Evolutionary conservation across 805 yeast species (phyloP).

Genomic region (Komagataella phaffii): DNA sequence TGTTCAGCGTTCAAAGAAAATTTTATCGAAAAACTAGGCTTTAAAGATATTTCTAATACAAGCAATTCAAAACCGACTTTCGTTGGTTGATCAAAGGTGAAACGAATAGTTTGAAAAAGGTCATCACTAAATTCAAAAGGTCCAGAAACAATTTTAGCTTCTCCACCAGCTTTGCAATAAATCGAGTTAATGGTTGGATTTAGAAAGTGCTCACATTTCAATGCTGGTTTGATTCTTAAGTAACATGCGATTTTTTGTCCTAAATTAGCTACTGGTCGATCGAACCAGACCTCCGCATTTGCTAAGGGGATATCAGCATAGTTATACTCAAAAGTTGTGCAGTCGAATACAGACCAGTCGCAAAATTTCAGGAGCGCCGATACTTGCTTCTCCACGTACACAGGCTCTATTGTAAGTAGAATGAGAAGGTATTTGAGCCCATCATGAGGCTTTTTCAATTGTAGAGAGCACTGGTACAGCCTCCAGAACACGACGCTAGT

Average conservation of each 20-base stretch:
- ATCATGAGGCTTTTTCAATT: conserved; percentile 17
- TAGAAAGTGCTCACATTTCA: background rate
- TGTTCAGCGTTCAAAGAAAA: background rate
- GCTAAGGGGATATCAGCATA: background rate
- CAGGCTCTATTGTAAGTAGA: conserved; percentile 13
- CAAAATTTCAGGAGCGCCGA: background rate
- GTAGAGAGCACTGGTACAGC: conserved; percentile 23
- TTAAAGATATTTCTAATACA: background rate
- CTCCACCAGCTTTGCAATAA: background rate
- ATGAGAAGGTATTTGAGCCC: conserved; percentile 20
- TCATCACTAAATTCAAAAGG: background rate
- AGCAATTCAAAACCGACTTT: background rate
- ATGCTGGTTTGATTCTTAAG: background rate
- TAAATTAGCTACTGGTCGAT: background rate
- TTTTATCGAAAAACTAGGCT: background rate
- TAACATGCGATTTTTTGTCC: background rate
- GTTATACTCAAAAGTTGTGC: background rate
- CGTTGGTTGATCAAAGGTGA: background rate
- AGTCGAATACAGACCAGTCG: background rate
- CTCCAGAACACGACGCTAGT: conserved; percentile 19
- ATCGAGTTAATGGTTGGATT: background rate
- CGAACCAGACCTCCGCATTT: background rate
- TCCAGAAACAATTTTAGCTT: background rate
- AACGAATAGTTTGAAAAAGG: background rate
- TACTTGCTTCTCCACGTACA: background rate